Base-by-base conservation (phyloP, 495 filamentous ascomycete species). In the Hypoxylon rickii region DNA sequence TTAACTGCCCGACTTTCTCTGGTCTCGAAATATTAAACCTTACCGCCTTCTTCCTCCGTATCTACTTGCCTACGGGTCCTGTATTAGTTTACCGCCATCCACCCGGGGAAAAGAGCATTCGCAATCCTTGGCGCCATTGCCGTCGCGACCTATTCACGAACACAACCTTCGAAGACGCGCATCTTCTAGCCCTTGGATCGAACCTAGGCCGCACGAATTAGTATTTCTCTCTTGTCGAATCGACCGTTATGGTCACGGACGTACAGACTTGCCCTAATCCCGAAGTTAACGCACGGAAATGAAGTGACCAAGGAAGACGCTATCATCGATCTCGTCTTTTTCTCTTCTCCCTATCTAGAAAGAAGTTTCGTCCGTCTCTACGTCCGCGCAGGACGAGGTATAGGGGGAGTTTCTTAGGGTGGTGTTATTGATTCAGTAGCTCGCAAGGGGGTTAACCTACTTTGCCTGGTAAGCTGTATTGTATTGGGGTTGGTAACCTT, bases 211-310 rank as follows among this genome's bases (percentile, higher is more conserved):
- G 33, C 18, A 21, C 4, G 10, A n/a, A 26, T 38, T 16, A 31
- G 29, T 11, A 22, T 18, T 6, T 13, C 50, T 31, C 40, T 37
- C 24, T 41, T 7, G n/a, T 13, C 12, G 16, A 12, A 41, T 33
- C 43, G 21, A 47, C 45, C 21, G 29, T 6, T 15, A 24, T 45
- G 24, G 7, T 17, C n/a, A 32, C 39, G 44, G 18, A 56, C 15
- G 32, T 24, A 45, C n/a, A 31, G 48, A 59, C 37, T 42, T 41
- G 11, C 8, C 45, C n/a, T n/a, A n/a, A n/a, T n/a, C n/a, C n/a
- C n/a, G n/a, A n/a, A n/a, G n/a, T n/a, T n/a, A n/a, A n/a, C n/a
- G n/a, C n/a, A n/a, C n/a, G n/a, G n/a, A n/a, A n/a, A n/a, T n/a
- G n/a, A n/a, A n/a, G n/a, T n/a, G n/a, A n/a, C n/a, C n/a, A n/a